phyloP scores from a whole-genome alignment of 306 rosid genomes.

The Oxytropis ochrocephala region DNA sequence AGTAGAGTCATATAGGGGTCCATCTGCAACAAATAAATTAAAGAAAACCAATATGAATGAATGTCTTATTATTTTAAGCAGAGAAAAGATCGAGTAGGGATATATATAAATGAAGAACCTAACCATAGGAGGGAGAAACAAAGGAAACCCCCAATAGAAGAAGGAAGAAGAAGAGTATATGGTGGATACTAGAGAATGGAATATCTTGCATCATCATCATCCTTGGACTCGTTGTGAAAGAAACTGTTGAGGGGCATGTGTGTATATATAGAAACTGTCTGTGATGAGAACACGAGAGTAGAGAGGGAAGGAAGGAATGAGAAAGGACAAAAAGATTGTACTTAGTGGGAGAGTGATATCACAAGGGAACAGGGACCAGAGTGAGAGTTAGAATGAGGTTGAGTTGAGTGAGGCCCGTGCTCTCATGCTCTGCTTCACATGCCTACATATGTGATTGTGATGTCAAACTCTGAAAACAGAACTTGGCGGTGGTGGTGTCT shows the following conservation, averaged over 20 bases:
- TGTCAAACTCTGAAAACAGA: too few species aligned
- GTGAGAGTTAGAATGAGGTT: background rate
- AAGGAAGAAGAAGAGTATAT: slow-evolving; percentile 24
- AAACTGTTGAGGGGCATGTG: background rate
- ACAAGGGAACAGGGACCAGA: slow-evolving; percentile 39
- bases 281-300: background rate
- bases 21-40: slow-evolving; percentile 47
- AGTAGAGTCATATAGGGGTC: slow-evolving; percentile 74
- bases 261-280: background rate
- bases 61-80: background rate
- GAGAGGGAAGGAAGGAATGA: background rate
- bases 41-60: background rate
- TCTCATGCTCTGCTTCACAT: slow-evolving; percentile 37
- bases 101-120: slow-evolving; percentile 31
- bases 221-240: background rate
- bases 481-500: background rate
- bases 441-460: too few species aligned
- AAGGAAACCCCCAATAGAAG: slow-evolving; percentile 8
- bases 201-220: slow-evolving; percentile 35
- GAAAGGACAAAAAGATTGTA: background rate
- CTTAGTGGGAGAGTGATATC: slow-evolving; percentile 8
- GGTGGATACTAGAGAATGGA: slow-evolving; percentile 9
- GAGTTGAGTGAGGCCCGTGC: slow-evolving; percentile 18
- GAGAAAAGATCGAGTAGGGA: background rate
- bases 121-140: slow-evolving; percentile 56